Evolutionary conservation across 139 green algal species (phyloP), one percentile per base, ranked within the genome.

Genomic region (Coelastrella sp.): DNA sequence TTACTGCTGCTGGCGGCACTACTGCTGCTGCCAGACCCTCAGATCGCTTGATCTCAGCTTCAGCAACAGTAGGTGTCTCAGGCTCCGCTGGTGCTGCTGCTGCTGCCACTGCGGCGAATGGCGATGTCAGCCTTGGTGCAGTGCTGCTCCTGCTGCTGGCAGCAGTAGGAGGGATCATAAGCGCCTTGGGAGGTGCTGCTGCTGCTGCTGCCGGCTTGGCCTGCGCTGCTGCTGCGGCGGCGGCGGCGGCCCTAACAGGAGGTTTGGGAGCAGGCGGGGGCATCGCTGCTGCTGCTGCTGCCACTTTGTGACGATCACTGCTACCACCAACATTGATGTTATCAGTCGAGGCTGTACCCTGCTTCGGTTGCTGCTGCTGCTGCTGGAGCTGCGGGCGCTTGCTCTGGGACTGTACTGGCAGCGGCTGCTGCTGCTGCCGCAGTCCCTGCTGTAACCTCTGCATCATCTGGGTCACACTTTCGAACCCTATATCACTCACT

Each of bases 1-100:
- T 7, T 0, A 54, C 65, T 88, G 57, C 71, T 83, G 85, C 85
- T 90, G 73, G 85, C 22, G 58, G 17, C 23, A 64, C 74, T 61
- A 22, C 73, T 83, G 74, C 85, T 90, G 22, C 60, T 83, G 73
- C 74, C 47, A 80, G 14, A 0, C 16, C 68, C 17, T 76, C 68
- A n/a, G 17, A 73, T 19, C 73, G 16, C 57, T 61, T 86, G 47
- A 13, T 17, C 2, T 10, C 6, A n/a, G 19, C 77, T 61, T 7
- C 54, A 47, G 19, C 54, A 66, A 17, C 77, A 66, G 77, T n/a
- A 66, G 56, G 56, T 13, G 56, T 83, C 54, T 66, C 77, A 64
- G 6, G 77, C n/a, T 14, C 56, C 19, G 73, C n/a, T 89, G 85
- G 56, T 71, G 73, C 73, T 89, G 71, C 71, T 80, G 84, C 71